These are phyloP conservation scores for Ambrosia hybrid DNA, from an alignment of 140 eudicot genomes.

Conservation along the genomic window DNA sequence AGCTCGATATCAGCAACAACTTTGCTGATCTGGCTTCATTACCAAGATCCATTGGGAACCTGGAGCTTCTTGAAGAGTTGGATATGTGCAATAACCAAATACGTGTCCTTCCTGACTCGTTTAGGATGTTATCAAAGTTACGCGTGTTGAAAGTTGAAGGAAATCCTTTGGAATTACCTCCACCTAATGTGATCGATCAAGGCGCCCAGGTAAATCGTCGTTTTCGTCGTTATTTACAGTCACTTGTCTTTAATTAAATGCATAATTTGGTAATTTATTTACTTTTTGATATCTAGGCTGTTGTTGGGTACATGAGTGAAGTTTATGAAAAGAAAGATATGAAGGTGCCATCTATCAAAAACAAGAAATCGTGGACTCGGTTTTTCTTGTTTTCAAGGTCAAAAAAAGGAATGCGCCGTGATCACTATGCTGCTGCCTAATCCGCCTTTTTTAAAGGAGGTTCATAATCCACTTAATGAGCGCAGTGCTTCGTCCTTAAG, in stretches of 20 bases:
- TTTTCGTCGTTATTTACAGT: not conserved
- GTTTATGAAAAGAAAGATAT: conserved; percentile 55
- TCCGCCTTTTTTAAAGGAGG: not conserved
- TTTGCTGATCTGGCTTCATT: conserved; percentile 73
- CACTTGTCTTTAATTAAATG: not conserved
- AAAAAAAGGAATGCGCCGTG: conserved; percentile 57
- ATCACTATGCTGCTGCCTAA: conserved; percentile 50
- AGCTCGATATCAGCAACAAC: conserved; percentile 80
- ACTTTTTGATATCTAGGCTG: conserved; percentile 49
- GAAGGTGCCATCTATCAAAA: conserved; percentile 62
- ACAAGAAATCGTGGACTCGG: conserved; percentile 71
- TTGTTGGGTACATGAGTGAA: conserved; percentile 75
- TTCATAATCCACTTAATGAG: not conserved
- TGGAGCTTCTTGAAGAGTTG: conserved; percentile 79
- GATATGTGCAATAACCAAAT: conserved; percentile 84
- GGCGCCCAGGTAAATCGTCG: conserved; percentile 65
- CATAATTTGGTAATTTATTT: not conserved
- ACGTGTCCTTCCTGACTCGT: conserved; percentile 75
- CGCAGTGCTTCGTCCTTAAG: not conserved
- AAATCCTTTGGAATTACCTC: conserved; percentile 81
- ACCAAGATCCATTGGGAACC: conserved; percentile 95
- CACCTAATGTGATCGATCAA: conserved; percentile 48
- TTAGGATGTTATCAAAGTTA: conserved; percentile 59
- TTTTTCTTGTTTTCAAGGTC: conserved; percentile 54
- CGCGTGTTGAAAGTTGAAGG: conserved; percentile 69